A percentile compares a stretch with the other conserved stretches of the same genome.
These are phyloP conservation scores for Grosmannia serpens DNA, from an alignment of 2,329 filamentous ascomycete species.

Conservation along the genomic window DNA sequence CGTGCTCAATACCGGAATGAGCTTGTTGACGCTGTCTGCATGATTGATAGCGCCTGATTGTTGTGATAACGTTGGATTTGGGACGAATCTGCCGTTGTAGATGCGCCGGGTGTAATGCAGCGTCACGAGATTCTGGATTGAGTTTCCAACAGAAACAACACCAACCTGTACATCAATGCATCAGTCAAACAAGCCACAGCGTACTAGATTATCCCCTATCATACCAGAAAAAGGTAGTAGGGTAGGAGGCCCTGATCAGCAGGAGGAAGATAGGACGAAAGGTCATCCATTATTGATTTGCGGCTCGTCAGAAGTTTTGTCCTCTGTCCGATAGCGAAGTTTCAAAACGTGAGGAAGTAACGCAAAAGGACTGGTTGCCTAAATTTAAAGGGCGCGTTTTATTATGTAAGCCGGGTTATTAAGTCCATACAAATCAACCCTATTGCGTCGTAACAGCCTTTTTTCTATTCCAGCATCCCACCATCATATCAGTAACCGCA, in stretches of 20 bases:
- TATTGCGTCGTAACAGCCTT: background rate
- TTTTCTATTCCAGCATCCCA: background rate
- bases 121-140: conserved; percentile 70
- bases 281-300: conserved; percentile 27
- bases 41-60: conserved; percentile 18
- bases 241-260: conserved; percentile 42
- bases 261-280: conserved; percentile 34
- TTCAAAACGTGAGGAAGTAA: background rate
- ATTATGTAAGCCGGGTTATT: background rate
- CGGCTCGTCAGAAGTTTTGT: too few species aligned
- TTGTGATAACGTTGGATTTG: conserved; percentile 30
- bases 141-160: conserved; percentile 72
- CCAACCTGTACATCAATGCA: conserved; percentile 49
- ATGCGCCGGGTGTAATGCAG: conserved; percentile 75
- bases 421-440: background rate
- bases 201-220: conserved; percentile 12
- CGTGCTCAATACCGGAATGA: conserved; percentile 30
- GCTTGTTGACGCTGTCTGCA: conserved; percentile 39
- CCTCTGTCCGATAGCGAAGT: background rate
- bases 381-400: background rate
- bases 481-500: background rate
- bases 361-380: background rate
- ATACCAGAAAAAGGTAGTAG: conserved; percentile 47
- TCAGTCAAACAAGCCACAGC: background rate
- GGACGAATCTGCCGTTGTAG: conserved; percentile 58